A percentile compares a stretch with the other conserved stretches of the same genome.
phyloP scores from a whole-genome alignment of 805 yeast species.

The Saturnispora halmiae region DNA sequence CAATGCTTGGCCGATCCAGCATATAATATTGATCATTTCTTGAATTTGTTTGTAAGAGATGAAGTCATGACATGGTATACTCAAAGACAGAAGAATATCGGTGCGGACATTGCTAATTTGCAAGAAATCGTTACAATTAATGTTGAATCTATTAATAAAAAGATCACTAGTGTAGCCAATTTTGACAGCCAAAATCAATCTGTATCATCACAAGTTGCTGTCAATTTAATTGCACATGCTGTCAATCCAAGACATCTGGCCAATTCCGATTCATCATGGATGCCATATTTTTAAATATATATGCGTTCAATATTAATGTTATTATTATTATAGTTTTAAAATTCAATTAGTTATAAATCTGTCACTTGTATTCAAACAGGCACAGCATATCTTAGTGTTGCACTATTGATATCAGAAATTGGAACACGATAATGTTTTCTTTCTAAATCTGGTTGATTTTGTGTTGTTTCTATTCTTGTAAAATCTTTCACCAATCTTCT shows the following conservation, averaged over 20 bases:
- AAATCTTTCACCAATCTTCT: slow-evolving; percentile 21
- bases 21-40: slow-evolving; percentile 80
- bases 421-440: slow-evolving; percentile 3
- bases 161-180: slow-evolving; percentile 64
- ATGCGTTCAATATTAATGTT: background rate
- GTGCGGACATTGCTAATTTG: slow-evolving; percentile 66
- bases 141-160: slow-evolving; percentile 74
- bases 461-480: slow-evolving; percentile 21
- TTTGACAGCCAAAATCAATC: slow-evolving; percentile 48
- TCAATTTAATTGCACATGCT: slow-evolving; percentile 88
- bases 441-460: slow-evolving; percentile 8
- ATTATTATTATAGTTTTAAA: background rate
- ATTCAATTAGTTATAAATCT: slow-evolving; percentile 1
- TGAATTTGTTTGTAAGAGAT: slow-evolving; percentile 92
- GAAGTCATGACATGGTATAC: slow-evolving; percentile 93
- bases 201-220: slow-evolving; percentile 78
- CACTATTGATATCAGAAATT: too few relatives aligned
- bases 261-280: slow-evolving; percentile 84
- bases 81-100: slow-evolving; percentile 73
- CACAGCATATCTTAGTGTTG: too few relatives aligned
- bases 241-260: slow-evolving; percentile 93
- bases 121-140: slow-evolving; percentile 82
- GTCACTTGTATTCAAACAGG: background rate
- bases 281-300: slow-evolving; percentile 66
- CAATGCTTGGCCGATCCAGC: slow-evolving; percentile 86